Conservation (phyloP, 441 rosid species). For the Brassica hybrid region DNA sequence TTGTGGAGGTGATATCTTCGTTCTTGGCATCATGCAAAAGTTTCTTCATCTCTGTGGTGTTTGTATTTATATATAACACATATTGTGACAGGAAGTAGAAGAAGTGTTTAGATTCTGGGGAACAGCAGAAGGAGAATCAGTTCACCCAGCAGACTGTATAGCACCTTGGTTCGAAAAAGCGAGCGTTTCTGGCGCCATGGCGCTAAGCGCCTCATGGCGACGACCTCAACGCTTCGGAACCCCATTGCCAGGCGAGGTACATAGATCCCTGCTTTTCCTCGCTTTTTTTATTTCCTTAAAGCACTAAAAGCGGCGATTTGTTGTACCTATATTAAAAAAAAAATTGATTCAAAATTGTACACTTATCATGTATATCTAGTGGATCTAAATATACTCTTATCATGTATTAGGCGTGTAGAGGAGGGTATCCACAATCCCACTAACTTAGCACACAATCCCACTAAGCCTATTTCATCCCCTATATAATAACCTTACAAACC, state of each 20-base stretch:
- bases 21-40: constrained; percentile 39
- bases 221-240: no score
- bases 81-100: constrained; percentile 54
- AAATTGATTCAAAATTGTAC: no score
- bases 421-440: not conserved
- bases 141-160: constrained; percentile 59
- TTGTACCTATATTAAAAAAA: no score
- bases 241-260: no score
- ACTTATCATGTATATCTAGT: not conserved
- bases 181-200: no score
- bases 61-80: not conserved
- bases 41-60: constrained; percentile 12
- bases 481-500: not conserved
- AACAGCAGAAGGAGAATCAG: constrained; percentile 40
- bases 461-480: not conserved
- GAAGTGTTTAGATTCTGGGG: constrained; percentile 55
- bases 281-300: no score
- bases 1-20: constrained; percentile 44
- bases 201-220: no score
- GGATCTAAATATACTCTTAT: not conserved
- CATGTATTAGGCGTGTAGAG: not conserved
- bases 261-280: no score
- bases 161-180: no score
- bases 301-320: no score
- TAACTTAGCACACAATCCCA: not conserved